These are phyloP conservation scores for Metschnikowia chrysomelidarum DNA, from an alignment of 805 yeast genomes.

Conservation along the genomic window DNA sequence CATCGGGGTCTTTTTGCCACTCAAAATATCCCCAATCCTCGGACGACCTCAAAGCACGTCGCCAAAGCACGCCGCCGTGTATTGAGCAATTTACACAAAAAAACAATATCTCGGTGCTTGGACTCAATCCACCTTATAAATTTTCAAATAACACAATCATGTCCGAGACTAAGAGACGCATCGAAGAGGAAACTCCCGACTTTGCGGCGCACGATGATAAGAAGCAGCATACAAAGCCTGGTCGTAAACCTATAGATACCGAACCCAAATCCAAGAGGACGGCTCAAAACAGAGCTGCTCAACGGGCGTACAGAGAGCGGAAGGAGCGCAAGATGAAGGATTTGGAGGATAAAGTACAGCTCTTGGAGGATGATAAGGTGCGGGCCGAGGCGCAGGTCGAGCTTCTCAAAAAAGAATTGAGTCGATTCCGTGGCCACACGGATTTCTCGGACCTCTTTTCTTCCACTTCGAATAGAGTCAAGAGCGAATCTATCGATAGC, in stretches of 20 bases:
- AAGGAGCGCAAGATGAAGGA: constrained; percentile 86
- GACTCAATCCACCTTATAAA: no score
- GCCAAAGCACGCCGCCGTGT: no score
- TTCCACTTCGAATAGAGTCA: not conserved
- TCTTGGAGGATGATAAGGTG: constrained; percentile 68
- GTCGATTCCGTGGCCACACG: constrained; percentile 48
- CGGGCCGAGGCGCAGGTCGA: constrained; percentile 73
- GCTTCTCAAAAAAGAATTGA: constrained; percentile 67
- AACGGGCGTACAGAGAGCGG: constrained; percentile 92
- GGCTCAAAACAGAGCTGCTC: constrained; percentile 98
- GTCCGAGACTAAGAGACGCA: constrained; percentile 34
- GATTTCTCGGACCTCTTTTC: constrained; percentile 28
- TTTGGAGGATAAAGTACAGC: constrained; percentile 71
- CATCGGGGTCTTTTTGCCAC: no score
- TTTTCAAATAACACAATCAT: constrained; percentile 12
- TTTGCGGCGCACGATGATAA: constrained; percentile 32
- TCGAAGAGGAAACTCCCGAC: constrained; percentile 22
- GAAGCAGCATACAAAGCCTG: constrained; percentile 56
- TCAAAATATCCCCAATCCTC: no score
- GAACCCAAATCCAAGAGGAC: constrained; percentile 89
- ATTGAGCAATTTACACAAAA: no score
- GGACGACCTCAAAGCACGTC: no score
- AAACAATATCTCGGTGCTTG: no score
- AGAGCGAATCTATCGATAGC: constrained; percentile 5
- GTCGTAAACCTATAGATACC: constrained; percentile 73